phyloP scores from a whole-genome alignment of 495 filamentous ascomycete species.

The Xylaria bambusicola region DNA sequence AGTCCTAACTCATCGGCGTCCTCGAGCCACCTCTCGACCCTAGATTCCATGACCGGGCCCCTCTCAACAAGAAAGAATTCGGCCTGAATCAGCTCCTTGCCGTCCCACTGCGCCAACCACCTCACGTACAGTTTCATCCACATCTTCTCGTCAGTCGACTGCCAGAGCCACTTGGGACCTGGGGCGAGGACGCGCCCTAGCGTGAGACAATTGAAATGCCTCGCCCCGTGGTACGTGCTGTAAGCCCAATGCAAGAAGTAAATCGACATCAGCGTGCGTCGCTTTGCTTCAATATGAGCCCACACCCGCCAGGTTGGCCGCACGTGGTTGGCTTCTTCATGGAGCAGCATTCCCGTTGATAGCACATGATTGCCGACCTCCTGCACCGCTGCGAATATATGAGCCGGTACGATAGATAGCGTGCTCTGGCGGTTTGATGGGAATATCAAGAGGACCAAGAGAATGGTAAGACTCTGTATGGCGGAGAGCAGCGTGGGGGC shows the following conservation, averaged over 20 bases:
- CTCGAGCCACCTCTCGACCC: constrained; percentile 41
- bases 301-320: constrained; percentile 39
- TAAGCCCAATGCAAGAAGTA: constrained; percentile 47
- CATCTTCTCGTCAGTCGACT: constrained; percentile 35
- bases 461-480: constrained; percentile 42
- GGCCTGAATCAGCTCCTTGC: constrained; percentile 34
- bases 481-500: constrained; percentile 36
- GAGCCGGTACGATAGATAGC: constrained; percentile 12
- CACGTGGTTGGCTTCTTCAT: constrained; percentile 34
- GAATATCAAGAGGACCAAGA: constrained; percentile 42
- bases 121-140: constrained; percentile 40
- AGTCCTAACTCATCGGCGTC: constrained; percentile 45
- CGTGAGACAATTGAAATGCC: constrained; percentile 40
- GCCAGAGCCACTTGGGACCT: constrained; percentile 45
- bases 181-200: constrained; percentile 41
- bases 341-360: constrained; percentile 36
- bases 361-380: constrained; percentile 33
- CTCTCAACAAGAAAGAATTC: constrained; percentile 39
- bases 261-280: constrained; percentile 33
- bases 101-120: constrained; percentile 43
- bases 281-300: constrained; percentile 42
- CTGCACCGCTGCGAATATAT: constrained; percentile 34
- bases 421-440: constrained; percentile 26
- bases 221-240: constrained; percentile 35
- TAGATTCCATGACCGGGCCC: constrained; percentile 24